These are phyloP conservation scores for Tirmania nivea DNA, from an alignment of 495 filamentous ascomycete species.

Conservation along the genomic window DNA sequence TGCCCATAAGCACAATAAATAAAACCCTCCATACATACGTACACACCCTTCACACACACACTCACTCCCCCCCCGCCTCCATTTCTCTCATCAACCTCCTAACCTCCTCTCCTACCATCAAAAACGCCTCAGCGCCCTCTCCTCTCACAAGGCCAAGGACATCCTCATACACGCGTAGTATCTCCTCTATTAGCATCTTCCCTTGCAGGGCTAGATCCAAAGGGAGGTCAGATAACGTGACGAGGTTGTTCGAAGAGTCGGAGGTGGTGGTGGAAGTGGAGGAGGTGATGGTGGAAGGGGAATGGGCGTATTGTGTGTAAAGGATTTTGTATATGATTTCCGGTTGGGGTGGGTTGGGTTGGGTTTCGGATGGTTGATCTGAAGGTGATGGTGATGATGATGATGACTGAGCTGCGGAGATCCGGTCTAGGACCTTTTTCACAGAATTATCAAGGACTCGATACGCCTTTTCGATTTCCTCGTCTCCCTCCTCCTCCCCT, in stretches of 20 bases:
- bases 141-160: slow-evolving; percentile 7
- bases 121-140: slow-evolving; percentile 12
- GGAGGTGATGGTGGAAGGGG: too few species aligned
- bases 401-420: too few species aligned
- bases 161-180: not conserved
- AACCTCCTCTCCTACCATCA: slow-evolving; percentile 8
- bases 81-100: slow-evolving; percentile 12
- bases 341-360: too few species aligned
- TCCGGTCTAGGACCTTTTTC: not conserved
- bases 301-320: too few species aligned
- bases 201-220: slow-evolving; percentile 1
- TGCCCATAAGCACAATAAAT: too few species aligned
- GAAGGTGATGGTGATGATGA: too few species aligned
- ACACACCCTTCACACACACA: too few species aligned
- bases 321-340: too few species aligned
- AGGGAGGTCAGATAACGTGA: not conserved
- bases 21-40: too few species aligned
- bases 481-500: not conserved
- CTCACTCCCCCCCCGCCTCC: slow-evolving; percentile 3
- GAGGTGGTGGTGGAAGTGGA: too few species aligned
- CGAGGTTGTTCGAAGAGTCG: too few species aligned
- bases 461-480: not conserved
- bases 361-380: too few species aligned
- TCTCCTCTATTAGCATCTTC: slow-evolving; percentile 6
- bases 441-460: not conserved